Conservation (phyloP, 2,329 filamentous ascomycete genomes). For the Fusarium nematophilum region DNA sequence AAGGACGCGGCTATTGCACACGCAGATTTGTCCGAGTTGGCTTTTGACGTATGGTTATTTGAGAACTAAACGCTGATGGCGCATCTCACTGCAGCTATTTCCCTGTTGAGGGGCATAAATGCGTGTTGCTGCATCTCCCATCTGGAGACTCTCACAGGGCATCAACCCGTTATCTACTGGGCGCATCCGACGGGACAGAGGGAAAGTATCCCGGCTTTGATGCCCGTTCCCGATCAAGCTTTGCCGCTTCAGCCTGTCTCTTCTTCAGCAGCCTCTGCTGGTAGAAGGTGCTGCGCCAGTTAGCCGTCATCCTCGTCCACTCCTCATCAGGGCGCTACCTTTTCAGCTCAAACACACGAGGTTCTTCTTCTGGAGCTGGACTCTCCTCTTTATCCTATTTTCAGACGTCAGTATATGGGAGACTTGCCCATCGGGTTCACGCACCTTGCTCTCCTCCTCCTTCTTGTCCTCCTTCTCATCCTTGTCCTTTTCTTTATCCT, state of each 20-base stretch:
- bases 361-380: slow-evolving; percentile 62
- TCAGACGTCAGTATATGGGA: background rate
- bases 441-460: slow-evolving; percentile 29
- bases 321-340: slow-evolving; percentile 62
- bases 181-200: slow-evolving; percentile 77
- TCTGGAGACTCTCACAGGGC: no score
- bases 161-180: slow-evolving; percentile 45
- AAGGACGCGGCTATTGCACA: no score
- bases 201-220: slow-evolving; percentile 85
- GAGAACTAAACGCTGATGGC: no score
- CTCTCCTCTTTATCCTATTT: slow-evolving; percentile 36
- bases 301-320: background rate
- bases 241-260: slow-evolving; percentile 64
- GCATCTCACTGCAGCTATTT: no score
- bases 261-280: slow-evolving; percentile 85
- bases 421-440: background rate
- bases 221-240: slow-evolving; percentile 82
- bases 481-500: slow-evolving; percentile 49
- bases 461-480: slow-evolving; percentile 32
- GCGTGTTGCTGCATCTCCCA: background rate
- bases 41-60: no score
- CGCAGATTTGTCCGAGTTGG: no score
- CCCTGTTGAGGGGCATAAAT: background rate
- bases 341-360: slow-evolving; percentile 85
- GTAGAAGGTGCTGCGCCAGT: slow-evolving; percentile 76